Conservation (phyloP, 176 grass and related monocot species). For the Eleusine coracana region DNA sequence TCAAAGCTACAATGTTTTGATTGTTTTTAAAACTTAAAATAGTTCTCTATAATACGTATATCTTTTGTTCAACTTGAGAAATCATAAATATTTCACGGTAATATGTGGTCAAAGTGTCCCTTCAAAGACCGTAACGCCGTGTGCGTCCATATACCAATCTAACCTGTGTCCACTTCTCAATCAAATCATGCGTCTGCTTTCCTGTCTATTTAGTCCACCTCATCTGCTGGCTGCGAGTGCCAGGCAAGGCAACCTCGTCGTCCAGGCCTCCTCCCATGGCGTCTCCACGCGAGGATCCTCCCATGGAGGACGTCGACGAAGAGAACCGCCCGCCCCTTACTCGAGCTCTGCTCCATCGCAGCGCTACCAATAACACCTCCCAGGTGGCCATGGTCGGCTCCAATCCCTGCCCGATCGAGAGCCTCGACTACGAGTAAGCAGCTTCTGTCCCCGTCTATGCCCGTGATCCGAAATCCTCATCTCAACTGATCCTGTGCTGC, state of each 20-base stretch:
- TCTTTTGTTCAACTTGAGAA: too few relatives aligned
- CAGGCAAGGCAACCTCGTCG: not conserved
- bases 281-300: conserved; percentile 30
- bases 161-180: not conserved
- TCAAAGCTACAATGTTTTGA: too few relatives aligned
- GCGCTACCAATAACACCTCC: conserved; percentile 72
- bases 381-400: conserved; percentile 97
- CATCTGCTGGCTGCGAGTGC: not conserved
- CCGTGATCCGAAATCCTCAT: not conserved
- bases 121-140: not conserved
- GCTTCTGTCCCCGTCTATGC: not conserved
- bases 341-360: conserved; percentile 58
- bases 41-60: too few relatives aligned
- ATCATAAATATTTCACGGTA: too few relatives aligned
- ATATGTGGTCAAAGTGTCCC: too few relatives aligned
- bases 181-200: not conserved
- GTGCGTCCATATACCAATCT: not conserved
- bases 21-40: too few relatives aligned
- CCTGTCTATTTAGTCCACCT: not conserved
- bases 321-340: conserved; percentile 28
- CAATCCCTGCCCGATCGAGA: conserved; percentile 84
- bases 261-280: conserved; percentile 20
- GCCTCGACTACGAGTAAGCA: conserved; percentile 89
- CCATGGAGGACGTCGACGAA: conserved; percentile 31
- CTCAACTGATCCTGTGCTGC: too few relatives aligned